Evolutionary conservation across 495 filamentous ascomycete species (phyloP).

Genomic region (Podospora tetraspora): DNA sequence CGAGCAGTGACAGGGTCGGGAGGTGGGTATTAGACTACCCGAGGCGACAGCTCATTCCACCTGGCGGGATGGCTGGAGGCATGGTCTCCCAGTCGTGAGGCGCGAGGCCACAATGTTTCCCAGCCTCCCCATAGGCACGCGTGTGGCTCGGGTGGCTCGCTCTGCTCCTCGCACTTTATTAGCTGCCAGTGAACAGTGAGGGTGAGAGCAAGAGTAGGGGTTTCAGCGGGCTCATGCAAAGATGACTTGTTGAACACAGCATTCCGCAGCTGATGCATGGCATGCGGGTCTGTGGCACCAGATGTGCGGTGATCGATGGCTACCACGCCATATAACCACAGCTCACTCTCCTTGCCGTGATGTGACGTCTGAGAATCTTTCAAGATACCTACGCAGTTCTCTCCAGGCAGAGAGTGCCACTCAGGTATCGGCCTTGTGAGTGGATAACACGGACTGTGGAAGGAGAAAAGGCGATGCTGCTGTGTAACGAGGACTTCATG

Average conservation of each 20-base stretch:
- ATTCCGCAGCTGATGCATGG: background rate
- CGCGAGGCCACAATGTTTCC: background rate
- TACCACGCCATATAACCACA: background rate
- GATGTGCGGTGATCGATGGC: background rate
- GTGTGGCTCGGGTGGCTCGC: background rate
- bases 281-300: background rate
- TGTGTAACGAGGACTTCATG: background rate
- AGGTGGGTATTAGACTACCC: background rate
- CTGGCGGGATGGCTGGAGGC: background rate
- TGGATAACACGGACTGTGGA: background rate
- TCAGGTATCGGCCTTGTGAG: background rate
- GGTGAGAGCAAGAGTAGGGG: background rate
- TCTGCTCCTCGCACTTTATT: background rate
- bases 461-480: background rate
- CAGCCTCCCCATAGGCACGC: background rate
- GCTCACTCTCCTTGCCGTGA: background rate
- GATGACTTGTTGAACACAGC: background rate
- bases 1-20: slow-evolving; percentile 7
- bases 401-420: background rate
- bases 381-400: background rate
- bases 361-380: background rate
- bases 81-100: background rate
- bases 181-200: background rate
- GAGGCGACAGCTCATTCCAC: slow-evolving; percentile 5
- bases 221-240: background rate